Evolutionary conservation across 129 eudicot genomes (phyloP), one percentile per base, ranked within the genome.

Genomic region (Ambrosia artemisiifolia): DNA sequence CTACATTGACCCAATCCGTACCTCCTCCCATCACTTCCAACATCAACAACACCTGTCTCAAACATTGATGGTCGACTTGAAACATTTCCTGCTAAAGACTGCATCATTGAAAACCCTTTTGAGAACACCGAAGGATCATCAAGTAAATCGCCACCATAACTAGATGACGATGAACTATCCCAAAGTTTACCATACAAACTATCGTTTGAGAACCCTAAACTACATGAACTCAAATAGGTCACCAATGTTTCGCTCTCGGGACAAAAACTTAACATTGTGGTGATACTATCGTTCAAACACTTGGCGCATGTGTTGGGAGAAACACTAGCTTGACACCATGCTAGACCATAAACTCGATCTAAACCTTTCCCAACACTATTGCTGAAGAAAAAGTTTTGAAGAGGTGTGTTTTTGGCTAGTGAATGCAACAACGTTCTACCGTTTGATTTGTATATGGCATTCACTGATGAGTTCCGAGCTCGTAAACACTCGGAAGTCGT

Each of bases 1-100:
- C 66, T 80, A 69, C 84, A 80, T 63, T 80, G 80, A 42, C 73
- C 80, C 73, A 80, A 7, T 12, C 80, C 80, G 32, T 60, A 80
- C 69, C 84, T 75, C 73, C 50, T 24, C 17, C 72, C 54, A 51
- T 56, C 11, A 12, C 42, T 19, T 11, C 76, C 84, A 34, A 10
- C 80, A 19, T 64, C 73, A 14, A 69, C 0, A 61, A 74, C 73
- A 65, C 67, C n/a, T 2, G 46, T 62, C 62, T 43, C 68, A 80
- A 75, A 69, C 84, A 62, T 80, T 43, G 34, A 17, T 0, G 84
- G 69, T 71, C 34, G 76, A 69, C 44, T 43, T 14, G 80, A 76
- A 75, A 67, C 61, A 32, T 61, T 68, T 14, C 12, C 47, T 30
- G 20, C 69, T 44, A 80, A 72, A 2, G 12, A 6, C 42, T 60